These are phyloP conservation scores for Crepidotus variabilis DNA, from an alignment of 768 basidiomycete species.

Conservation along the genomic window DNA sequence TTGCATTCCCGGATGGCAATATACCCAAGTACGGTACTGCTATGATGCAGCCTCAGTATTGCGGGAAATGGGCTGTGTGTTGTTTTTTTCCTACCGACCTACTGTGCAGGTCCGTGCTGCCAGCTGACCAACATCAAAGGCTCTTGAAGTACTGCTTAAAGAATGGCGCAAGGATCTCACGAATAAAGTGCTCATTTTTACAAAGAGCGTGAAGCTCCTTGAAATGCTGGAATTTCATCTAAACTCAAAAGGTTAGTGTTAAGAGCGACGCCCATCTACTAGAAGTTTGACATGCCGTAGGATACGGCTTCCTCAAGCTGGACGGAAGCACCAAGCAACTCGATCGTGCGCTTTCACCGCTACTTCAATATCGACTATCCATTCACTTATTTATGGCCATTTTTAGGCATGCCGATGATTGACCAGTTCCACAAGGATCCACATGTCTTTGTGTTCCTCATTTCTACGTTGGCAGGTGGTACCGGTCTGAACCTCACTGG, in stretches of 20 bases:
- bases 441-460: slow-evolving; percentile 75
- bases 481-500: slow-evolving; percentile 88
- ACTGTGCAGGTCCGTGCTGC: too few species aligned
- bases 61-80: slow-evolving; percentile 83
- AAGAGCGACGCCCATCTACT: neutral
- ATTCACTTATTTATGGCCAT: neutral
- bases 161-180: slow-evolving; percentile 60
- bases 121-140: slow-evolving; percentile 32
- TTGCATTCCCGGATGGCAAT: slow-evolving; percentile 57
- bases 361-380: neutral
- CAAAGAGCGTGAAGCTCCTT: slow-evolving; percentile 86
- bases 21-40: slow-evolving; percentile 60
- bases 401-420: slow-evolving; percentile 78
- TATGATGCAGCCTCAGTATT: slow-evolving; percentile 60
- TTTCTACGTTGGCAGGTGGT: slow-evolving; percentile 89
- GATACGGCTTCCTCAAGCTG: slow-evolving; percentile 64
- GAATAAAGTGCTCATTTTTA: slow-evolving; percentile 93
- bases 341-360: slow-evolving; percentile 50
- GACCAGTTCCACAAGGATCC: slow-evolving; percentile 78
- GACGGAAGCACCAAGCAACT: slow-evolving; percentile 71
- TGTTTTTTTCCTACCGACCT: neutral
- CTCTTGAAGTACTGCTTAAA: slow-evolving; percentile 61
- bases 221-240: slow-evolving; percentile 83
- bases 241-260: slow-evolving; percentile 41
- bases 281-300: slow-evolving; percentile 21